These are phyloP conservation scores for Plasmodiophora brassicae DNA, from an alignment of 208 protist genomes.

Conservation along the genomic window DNA sequence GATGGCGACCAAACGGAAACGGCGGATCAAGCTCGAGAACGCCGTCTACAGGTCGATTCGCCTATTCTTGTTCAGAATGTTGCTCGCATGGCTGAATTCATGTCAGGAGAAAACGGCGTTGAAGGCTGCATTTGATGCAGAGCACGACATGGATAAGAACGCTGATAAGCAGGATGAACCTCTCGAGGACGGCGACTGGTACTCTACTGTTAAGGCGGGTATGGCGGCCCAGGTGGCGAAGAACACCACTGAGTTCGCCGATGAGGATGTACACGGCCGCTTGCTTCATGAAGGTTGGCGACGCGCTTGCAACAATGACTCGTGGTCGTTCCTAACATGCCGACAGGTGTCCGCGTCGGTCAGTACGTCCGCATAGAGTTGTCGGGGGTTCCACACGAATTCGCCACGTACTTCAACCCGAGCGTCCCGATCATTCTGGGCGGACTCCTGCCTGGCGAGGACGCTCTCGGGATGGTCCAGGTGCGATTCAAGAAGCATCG, in stretches of 20 bases:
- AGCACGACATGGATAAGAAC: not conserved
- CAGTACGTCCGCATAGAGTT: slow-evolving; percentile 91
- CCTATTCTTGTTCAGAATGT: slow-evolving; percentile 18
- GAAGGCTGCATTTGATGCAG: slow-evolving; percentile 40
- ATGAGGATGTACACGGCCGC: not conserved
- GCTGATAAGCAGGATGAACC: not conserved
- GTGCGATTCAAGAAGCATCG: slow-evolving; percentile 92
- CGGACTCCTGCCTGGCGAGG: slow-evolving; percentile 85
- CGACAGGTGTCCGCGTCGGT: slow-evolving; percentile 57
- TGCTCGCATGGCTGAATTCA: not conserved
- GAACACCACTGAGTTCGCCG: not conserved
- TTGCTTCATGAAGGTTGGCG: not conserved
- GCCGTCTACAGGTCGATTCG: not conserved
- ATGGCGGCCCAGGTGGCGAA: not conserved
- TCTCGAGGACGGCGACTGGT: slow-evolving; percentile 18
- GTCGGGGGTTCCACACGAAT: slow-evolving; percentile 85
- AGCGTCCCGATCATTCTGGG: slow-evolving; percentile 54
- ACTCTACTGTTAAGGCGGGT: not conserved
- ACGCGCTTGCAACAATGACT: no score
- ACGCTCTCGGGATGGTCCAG: slow-evolving; percentile 83
- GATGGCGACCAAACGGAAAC: slow-evolving; percentile 51
- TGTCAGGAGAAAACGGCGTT: not conserved
- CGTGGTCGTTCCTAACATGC: not conserved
- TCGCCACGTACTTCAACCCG: slow-evolving; percentile 64
- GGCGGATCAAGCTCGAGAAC: slow-evolving; percentile 62